Evolutionary conservation across 129 eudicot genomes (phyloP), one percentile per base, ranked within the genome.

Genomic region (Smallanthus sonchifolius): DNA sequence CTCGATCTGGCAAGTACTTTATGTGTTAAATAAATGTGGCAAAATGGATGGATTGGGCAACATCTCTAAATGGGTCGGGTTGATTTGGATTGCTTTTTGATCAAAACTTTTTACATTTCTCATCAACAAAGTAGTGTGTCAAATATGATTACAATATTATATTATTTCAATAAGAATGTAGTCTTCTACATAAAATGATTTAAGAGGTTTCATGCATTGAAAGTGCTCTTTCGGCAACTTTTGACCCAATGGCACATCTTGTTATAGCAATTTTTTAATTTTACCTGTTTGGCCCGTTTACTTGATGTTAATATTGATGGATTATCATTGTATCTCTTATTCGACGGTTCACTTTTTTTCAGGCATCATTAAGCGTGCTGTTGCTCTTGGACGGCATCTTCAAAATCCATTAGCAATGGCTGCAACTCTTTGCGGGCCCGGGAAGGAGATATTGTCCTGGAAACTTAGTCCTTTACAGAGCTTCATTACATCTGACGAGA

Each of bases 341-440:
- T 35, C 0, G 15, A 30, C 3, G 6, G n/a, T 39, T 47, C 5
- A 67, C 7, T 5, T n/a, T 65, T 24, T 65, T 72, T 19, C 78
- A 92, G 97, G 98, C 52, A 87, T 89, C 63, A 91, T 92, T 8
- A 87, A 83, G 79, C 96, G 98, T 38, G 98, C 95, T 52, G 92
- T 87, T 67, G 95, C 90, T 55, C 90, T 89, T 57, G 98, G 96
- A 34, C 90, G 98, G 8, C 84, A 92, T 77, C 92, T 92, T 76
- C 98, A 92, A 80, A 92, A 86, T 78, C 96, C 98, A 45, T 62
- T 87, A 67, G 88, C 96, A 69, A 92, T 89, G 98, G 96, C 83
- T 69, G 95, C 96, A 51, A 81, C 96, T 54, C 85, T 92, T 65
- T 92, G 98, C 16, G 98, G 96, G 43, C 90, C 90, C 4, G 86